Percentiles rank a stretch among this genome's conserved stretches.
Conservation (phyloP, 1,284 basidiomycete species). For the Caloboletus inedulis region DNA sequence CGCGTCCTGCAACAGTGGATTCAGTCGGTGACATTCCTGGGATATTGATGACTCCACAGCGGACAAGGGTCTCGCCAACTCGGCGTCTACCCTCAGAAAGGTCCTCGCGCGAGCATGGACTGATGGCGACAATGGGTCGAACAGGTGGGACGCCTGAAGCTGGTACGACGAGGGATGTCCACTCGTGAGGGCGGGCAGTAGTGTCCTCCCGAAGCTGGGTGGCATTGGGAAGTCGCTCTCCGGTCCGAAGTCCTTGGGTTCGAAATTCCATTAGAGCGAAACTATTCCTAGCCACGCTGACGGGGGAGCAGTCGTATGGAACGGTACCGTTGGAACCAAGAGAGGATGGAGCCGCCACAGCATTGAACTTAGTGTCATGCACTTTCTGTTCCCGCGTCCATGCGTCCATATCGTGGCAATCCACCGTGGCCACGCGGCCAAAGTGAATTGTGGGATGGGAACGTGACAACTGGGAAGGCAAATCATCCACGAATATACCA, state of each 20-base stretch:
- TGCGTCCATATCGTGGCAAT: constrained; percentile 29
- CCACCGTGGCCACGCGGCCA: constrained; percentile 21
- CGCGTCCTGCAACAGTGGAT: background rate
- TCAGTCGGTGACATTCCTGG: constrained; percentile 1
- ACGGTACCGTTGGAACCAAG: constrained; percentile 6
- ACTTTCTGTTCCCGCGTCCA: constrained; percentile 17
- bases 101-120: background rate
- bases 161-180: constrained; percentile 3
- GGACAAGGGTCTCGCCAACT: constrained; percentile 26
- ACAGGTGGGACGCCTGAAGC: background rate
- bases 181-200: background rate
- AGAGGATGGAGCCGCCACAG: constrained; percentile 11
- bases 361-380: constrained; percentile 12
- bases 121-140: background rate
- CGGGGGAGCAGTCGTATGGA: background rate
- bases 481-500: constrained; percentile 1
- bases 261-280: constrained; percentile 11
- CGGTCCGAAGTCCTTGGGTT: background rate
- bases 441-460: constrained; percentile 11
- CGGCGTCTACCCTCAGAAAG: constrained; percentile 21
- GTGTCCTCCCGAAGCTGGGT: background rate
- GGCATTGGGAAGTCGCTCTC: background rate
- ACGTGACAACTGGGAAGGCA: constrained; percentile 7
- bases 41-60: constrained; percentile 21
- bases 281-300: constrained; percentile 3